Conservation (phyloP, 306 rosid genomes). For the Inga oerstediana region DNA sequence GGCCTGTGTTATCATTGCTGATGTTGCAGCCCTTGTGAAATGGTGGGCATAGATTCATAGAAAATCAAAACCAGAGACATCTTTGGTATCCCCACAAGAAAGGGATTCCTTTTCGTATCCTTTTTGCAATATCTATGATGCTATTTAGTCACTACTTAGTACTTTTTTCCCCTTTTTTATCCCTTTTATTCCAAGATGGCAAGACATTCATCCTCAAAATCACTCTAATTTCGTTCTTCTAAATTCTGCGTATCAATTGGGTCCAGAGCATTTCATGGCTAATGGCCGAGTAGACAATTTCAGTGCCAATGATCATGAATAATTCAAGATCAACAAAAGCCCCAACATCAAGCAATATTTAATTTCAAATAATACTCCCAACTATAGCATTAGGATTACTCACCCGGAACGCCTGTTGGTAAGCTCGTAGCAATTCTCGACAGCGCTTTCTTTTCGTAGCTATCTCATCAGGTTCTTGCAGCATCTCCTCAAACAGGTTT, state of each 20-base stretch:
- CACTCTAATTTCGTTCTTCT: not conserved
- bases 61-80: not conserved
- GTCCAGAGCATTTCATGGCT: not conserved
- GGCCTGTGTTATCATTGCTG: not conserved
- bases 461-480: slow-evolving; percentile 93
- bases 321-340: not conserved
- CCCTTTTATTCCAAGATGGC: too few relatives aligned
- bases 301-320: slow-evolving; percentile 1
- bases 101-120: not conserved
- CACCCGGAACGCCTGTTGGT: slow-evolving; percentile 94
- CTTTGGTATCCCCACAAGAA: not conserved
- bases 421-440: slow-evolving; percentile 83
- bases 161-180: too few relatives aligned
- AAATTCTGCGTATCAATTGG: not conserved
- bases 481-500: slow-evolving; percentile 91
- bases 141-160: not conserved
- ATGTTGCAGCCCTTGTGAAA: slow-evolving; percentile 7
- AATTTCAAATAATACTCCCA: not conserved
- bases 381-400: slow-evolving; percentile 21
- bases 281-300: not conserved
- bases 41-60: not conserved
- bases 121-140: not conserved
- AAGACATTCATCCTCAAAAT: not conserved
- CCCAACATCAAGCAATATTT: slow-evolving; percentile 4
- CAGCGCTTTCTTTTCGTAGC: slow-evolving; percentile 86